Evolutionary conservation across 2,329 filamentous ascomycete genomes (phyloP), one percentile per base, ranked within the genome.

Genomic region (Pyricularia sp.): DNA sequence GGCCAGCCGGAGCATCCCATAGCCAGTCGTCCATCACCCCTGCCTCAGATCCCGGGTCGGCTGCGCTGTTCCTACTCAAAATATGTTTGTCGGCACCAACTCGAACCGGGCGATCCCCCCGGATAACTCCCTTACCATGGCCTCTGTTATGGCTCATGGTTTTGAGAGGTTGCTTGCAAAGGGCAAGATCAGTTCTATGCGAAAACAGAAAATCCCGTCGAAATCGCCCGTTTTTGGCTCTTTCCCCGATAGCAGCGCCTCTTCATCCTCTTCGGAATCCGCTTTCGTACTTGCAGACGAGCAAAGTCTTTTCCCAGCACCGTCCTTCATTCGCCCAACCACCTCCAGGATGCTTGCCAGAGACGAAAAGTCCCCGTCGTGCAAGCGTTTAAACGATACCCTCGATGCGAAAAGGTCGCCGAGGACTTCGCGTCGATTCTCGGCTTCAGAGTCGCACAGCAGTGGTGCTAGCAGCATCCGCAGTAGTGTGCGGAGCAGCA

Each of bases 241-340:
- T 25, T 36, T 65, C 20, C 25, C n/a, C 64, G n/a, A 36, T 3
- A 31, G 31, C 30, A 42, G 14, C 30, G 23, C 64, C 31, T 65
- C 64, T 0, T 23, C 64, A 36, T 30, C 64, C 31, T 25, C 36
- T n/a, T 14, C 14, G 12, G 64, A 65, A 36, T 31, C 31, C 11
- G n/a, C 64, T 23, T 20, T 26, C 64, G 31, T 31, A 36, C 30
- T 67, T 9, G 66, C 66, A 20, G 55, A 67, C 9, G 55, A 67
- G 31, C 28, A 23, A 12, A 67, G 42, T 11, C 5, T 61, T 7
- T 86, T 86, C 71, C 84, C 84, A 4, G 80, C 80, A 25, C 81
- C 84, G 7, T 85, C 84, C 0, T 88, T 86, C 72, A 85, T 88
- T 71, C 80, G 84, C 64, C 86, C 86, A 30, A 87, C 80, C 55